Evolutionary conservation across 2,329 filamentous ascomycete species (phyloP), one percentile per base, ranked within the genome.

Genomic region (Polychaeton citri): DNA sequence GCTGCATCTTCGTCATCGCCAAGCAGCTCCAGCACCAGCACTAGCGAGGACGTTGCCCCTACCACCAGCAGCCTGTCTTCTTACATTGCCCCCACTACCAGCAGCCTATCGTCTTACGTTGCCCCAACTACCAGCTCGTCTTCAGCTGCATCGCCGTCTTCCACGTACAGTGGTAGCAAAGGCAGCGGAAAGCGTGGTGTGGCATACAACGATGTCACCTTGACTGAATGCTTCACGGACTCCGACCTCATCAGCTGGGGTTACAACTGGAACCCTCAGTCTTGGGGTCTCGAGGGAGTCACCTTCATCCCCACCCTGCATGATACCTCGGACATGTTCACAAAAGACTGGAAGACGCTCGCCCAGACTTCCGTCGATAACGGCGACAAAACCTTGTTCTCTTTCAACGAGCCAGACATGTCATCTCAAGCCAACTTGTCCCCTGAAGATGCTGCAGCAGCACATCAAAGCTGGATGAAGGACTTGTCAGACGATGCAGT

Each of bases 381-480:
- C 9, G 78, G 77, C 38, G 60, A 69, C 44, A 69, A 64, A 43
- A 64, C 68, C 47, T 56, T 82, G 37, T 67, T 82, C 51, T 67
- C 68, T 55, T 81, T 81, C 71, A 84, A 84, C 67, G 79, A 84
- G 66, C 75, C 75, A 32, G 79, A 84, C 56, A 67, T 69, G 43
- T 45, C 47, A 9, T 52, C 53, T n/a, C 77, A 82, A 60, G 62
- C 74, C 48, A 72, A 77, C 63, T 41, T 79, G 53, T 54, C 58
- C 17, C 61, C 74, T n/a, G 47, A 48, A 5, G 53, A 50, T 2
- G 75, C 74, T 26, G 75, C 73, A n/a, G 26, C 53, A 1, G 58
- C 57, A 19, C 74, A 75, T 58, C 66, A 64, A 37, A 46, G 66
- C 51, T 64, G 63, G 54, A 64, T 80, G 63, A 69, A 71, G 61